These are phyloP conservation scores for Parathielavia appendiculata DNA, from an alignment of 495 filamentous ascomycete species.

Conservation along the genomic window DNA sequence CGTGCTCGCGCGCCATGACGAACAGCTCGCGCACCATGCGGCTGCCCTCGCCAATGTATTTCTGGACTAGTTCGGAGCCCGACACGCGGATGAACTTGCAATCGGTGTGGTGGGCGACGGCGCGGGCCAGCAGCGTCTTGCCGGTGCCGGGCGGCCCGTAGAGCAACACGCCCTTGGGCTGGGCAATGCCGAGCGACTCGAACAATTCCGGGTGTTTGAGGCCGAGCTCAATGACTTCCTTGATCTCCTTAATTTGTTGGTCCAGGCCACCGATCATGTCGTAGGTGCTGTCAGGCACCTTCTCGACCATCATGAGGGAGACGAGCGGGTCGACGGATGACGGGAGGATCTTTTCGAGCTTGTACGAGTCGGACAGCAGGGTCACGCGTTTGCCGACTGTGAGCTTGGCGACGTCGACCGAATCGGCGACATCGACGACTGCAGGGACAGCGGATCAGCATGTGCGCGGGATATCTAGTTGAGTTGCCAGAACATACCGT, in stretches of 20 bases:
- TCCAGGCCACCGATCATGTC: conserved; percentile 99
- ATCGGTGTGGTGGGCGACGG: conserved; percentile 95
- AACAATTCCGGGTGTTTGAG: conserved; percentile 98
- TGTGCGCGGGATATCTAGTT: not conserved
- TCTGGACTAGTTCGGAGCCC: conserved; percentile 94
- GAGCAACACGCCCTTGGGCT: conserved; percentile 94
- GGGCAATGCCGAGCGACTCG: conserved; percentile 96
- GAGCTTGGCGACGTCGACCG: conserved; percentile 90
- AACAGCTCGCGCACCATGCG: conserved; percentile 99
- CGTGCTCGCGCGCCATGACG: conserved; percentile 98
- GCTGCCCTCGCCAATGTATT: conserved; percentile 97
- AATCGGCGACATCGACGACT: conserved; percentile 97
- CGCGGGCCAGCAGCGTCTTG: conserved; percentile 92
- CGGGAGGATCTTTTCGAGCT: conserved; percentile 95
- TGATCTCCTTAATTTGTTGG: conserved; percentile 99
- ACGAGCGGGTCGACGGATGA: conserved; percentile 97
- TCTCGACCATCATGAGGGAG: conserved; percentile 99
- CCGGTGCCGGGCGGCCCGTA: conserved; percentile 97
- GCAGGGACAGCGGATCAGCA: conserved; percentile 10
- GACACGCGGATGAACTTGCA: conserved; percentile 98
- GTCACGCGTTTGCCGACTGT: conserved; percentile 97
- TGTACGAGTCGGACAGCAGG: conserved; percentile 91
- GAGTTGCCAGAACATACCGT: conserved; percentile 56
- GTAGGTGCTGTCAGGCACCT: conserved; percentile 98
- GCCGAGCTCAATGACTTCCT: conserved; percentile 98